Conservation (phyloP, 352 stramenopile genomes). For the Phytophthora colocasiae region DNA sequence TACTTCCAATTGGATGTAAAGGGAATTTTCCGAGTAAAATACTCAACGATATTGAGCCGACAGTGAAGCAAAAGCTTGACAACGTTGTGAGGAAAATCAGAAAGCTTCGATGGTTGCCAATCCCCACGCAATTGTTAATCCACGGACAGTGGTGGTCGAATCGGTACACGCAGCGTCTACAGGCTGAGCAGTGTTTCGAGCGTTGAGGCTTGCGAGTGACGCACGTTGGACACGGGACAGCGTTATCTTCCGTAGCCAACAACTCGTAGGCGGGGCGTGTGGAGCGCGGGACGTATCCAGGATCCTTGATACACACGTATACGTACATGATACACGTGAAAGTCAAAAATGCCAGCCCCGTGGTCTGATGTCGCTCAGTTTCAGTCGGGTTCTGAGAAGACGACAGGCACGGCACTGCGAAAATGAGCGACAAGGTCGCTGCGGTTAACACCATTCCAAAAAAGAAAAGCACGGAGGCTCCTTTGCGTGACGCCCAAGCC, state of each 20-base stretch:
- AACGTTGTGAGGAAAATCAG: constrained; percentile 71
- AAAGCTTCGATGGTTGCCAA: constrained; percentile 78
- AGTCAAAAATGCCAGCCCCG: constrained; percentile 46
- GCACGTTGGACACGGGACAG: constrained; percentile 81
- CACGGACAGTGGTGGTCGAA: constrained; percentile 90
- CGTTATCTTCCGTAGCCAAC: constrained; percentile 67
- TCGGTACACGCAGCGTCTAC: constrained; percentile 76
- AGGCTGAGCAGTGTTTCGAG: constrained; percentile 86
- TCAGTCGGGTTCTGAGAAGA: constrained; percentile 7
- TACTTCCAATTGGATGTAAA: constrained; percentile 35
- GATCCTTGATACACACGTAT: constrained; percentile 83
- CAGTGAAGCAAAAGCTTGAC: constrained; percentile 53
- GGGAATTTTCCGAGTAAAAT: constrained; percentile 57
- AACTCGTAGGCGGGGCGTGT: constrained; percentile 74
- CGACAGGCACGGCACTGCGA: constrained; percentile 58
- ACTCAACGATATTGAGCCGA: constrained; percentile 53
- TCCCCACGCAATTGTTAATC: constrained; percentile 88
- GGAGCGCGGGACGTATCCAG: constrained; percentile 73
- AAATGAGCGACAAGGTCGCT: constrained; percentile 60
- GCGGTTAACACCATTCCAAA: constrained; percentile 61
- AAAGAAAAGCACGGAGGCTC: constrained; percentile 77
- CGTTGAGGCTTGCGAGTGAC: constrained; percentile 77
- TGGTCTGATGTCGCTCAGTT: constrained; percentile 31
- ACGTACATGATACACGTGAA: constrained; percentile 71
- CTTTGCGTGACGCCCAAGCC: constrained; percentile 63